phyloP scores from a whole-genome alignment of 2,329 filamentous ascomycete genomes.

The Claviceps paspali region DNA sequence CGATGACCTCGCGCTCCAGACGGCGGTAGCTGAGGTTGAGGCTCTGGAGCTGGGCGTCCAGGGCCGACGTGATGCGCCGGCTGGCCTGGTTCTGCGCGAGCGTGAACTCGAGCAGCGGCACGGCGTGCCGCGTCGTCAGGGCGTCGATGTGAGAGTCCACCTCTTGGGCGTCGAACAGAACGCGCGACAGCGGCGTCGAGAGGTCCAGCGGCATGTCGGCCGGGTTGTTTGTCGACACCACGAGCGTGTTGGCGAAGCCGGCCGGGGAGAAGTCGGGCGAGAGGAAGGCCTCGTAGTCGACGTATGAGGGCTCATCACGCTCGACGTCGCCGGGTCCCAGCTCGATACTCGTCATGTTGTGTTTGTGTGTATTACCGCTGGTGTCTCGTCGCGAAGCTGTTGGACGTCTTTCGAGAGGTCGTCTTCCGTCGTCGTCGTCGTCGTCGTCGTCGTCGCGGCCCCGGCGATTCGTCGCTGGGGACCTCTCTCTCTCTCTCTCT shows the following conservation, averaged over 20 bases:
- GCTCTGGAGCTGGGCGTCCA: constrained; percentile 65
- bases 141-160: constrained; percentile 91
- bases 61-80: constrained; percentile 53
- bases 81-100: constrained; percentile 59
- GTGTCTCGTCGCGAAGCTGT: background rate
- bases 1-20: constrained; percentile 71
- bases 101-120: constrained; percentile 69
- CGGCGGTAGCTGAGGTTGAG: constrained; percentile 76
- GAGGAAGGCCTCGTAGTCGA: constrained; percentile 89
- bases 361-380: too few species aligned
- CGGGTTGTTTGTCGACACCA: constrained; percentile 81
- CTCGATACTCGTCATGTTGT: too few species aligned
- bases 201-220: constrained; percentile 84
- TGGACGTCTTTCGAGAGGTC: too few species aligned
- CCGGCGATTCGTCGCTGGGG: too few species aligned
- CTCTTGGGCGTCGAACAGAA: constrained; percentile 93
- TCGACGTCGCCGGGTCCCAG: background rate
- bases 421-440: too few species aligned
- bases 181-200: constrained; percentile 80
- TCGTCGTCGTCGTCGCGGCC: too few species aligned
- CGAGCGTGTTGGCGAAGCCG: constrained; percentile 74
- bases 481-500: too few species aligned
- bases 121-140: constrained; percentile 69
- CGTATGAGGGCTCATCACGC: constrained; percentile 61
- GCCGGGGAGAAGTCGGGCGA: constrained; percentile 67